phyloP scores from a whole-genome alignment of 257 asterid species.

The Mitragyna speciosa region DNA sequence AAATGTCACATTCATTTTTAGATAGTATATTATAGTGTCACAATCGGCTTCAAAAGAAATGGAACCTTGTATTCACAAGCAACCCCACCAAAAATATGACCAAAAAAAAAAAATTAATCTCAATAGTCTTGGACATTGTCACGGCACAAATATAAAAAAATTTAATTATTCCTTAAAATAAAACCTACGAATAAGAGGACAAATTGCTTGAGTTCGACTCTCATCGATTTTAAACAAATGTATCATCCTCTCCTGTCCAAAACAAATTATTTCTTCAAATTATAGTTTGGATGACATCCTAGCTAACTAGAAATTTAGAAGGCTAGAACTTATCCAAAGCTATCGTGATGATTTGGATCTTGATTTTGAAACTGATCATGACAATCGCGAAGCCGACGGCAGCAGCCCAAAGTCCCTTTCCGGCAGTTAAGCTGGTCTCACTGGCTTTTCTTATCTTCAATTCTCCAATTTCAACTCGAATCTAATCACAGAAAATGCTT shows the following conservation, averaged over 20 bases:
- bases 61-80: slow-evolving; percentile 4
- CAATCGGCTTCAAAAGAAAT: background rate
- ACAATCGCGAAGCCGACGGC: background rate
- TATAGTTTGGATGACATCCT: background rate
- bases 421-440: background rate
- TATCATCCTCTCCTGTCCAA: background rate
- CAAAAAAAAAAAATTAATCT: background rate
- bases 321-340: background rate
- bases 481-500: background rate
- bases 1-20: slow-evolving; percentile 12
- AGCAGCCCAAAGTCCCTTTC: slow-evolving; percentile 15
- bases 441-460: background rate
- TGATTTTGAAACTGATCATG: background rate
- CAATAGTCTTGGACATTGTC: background rate
- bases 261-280: background rate
- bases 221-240: too few relatives aligned
- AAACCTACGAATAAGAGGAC: too few relatives aligned
- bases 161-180: too few relatives aligned
- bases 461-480: background rate
- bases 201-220: too few relatives aligned
- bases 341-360: background rate
- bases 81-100: background rate
- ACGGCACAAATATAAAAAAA: background rate
- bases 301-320: background rate
- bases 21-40: slow-evolving; percentile 12